These are phyloP conservation scores for Fraxinus anomala DNA, from an alignment of 257 asterid species.

Conservation along the genomic window DNA sequence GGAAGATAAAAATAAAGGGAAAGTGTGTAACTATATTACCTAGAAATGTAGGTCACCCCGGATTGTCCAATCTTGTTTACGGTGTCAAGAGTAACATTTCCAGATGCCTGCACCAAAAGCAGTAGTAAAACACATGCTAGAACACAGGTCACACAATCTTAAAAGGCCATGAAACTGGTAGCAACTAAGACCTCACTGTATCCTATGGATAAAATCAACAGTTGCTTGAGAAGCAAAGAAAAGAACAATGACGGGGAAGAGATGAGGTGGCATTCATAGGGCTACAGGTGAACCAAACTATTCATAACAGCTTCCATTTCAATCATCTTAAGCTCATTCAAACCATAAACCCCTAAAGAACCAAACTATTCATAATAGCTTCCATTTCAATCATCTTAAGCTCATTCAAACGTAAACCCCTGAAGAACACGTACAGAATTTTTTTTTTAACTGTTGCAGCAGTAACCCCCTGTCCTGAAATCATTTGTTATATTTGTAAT, in stretches of 20 bases:
- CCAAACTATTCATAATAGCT: neutral
- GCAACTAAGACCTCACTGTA: conserved; percentile 2
- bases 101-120: conserved; percentile 75
- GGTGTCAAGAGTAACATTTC: conserved; percentile 92
- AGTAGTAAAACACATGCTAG: conserved; percentile 20
- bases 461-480: neutral
- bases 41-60: conserved; percentile 90
- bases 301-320: neutral
- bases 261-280: neutral
- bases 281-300: neutral
- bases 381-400: neutral
- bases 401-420: neutral
- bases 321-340: neutral
- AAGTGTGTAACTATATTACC: conserved; percentile 40
- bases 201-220: neutral
- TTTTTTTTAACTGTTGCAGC: neutral
- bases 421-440: neutral
- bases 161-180: neutral
- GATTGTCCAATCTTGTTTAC: conserved; percentile 88
- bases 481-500: neutral
- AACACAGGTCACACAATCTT: neutral
- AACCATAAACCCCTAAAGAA: neutral
- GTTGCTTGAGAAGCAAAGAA: conserved; percentile 11
- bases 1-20: neutral
- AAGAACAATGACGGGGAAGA: neutral